These are phyloP conservation scores for Durio zibethinus DNA, from an alignment of 345 rosid species.

Conservation along the genomic window DNA sequence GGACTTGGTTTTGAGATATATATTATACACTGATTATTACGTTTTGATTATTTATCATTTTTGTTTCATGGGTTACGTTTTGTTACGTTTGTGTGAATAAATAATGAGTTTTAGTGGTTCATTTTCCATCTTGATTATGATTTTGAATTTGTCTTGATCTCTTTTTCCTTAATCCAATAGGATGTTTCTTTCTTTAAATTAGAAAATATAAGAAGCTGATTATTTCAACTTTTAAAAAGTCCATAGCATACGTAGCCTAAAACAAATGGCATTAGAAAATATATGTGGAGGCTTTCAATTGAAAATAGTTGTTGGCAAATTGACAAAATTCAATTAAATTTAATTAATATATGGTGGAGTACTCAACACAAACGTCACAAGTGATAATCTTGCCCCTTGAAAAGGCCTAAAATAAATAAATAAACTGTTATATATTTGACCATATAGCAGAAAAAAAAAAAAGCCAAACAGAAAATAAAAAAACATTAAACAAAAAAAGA, in stretches of 20 bases:
- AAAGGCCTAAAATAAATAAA: not conserved
- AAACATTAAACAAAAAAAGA: not conserved
- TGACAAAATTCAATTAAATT: not conserved
- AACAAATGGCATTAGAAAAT: not conserved
- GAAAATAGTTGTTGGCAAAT: not conserved
- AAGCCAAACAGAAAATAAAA: not conserved
- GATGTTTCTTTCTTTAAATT: not conserved
- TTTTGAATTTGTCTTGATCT: not conserved
- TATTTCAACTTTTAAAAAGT: not conserved
- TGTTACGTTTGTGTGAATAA: slow-evolving; percentile 6
- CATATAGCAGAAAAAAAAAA: not conserved
- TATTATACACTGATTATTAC: not conserved
- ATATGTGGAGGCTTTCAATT: not conserved
- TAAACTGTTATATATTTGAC: not conserved
- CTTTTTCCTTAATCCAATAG: not conserved
- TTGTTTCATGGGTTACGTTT: not conserved
- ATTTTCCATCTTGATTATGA: not conserved
- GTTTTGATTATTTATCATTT: not conserved
- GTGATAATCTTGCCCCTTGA: not conserved
- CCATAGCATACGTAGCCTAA: not conserved
- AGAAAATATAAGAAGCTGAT: not conserved
- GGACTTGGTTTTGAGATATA: not conserved
- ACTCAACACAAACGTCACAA: not conserved
- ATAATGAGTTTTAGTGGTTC: not conserved
- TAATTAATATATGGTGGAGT: not conserved